Evolutionary conservation across 2,329 filamentous ascomycete species (phyloP).

Genomic region (Fusarium sp.): DNA sequence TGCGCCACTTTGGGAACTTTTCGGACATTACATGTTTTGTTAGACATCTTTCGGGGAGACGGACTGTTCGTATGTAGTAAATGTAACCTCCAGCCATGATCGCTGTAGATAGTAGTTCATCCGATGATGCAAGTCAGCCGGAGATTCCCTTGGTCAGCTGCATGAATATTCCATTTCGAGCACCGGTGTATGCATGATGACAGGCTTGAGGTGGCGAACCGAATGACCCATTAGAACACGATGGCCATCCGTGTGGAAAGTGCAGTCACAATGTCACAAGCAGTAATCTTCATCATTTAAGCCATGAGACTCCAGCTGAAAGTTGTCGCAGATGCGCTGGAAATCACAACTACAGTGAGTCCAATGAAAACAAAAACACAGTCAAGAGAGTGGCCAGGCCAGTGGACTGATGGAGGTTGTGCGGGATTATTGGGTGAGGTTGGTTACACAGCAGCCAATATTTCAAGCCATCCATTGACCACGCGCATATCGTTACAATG

Average conservation of each 20-base stretch:
- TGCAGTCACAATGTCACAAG: background rate
- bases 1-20: background rate
- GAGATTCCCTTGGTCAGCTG: background rate
- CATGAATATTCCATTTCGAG: accelerated
- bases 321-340: accelerated
- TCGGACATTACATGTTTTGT: no score
- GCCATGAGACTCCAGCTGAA: background rate
- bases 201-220: background rate
- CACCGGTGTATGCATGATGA: background rate
- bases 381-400: accelerated
- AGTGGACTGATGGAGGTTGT: background rate
- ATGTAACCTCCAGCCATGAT: background rate
- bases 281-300: background rate
- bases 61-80: accelerated
- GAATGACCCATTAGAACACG: background rate
- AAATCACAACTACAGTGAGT: accelerated
- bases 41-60: background rate
- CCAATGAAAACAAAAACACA: background rate
- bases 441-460: background rate
- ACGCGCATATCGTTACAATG: background rate
- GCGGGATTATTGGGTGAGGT: accelerated
- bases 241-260: accelerated
- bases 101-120: background rate
- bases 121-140: background rate
- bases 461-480: background rate